phyloP scores from a whole-genome alignment of 805 yeast species.

The Suhomyces kilbournensis region DNA sequence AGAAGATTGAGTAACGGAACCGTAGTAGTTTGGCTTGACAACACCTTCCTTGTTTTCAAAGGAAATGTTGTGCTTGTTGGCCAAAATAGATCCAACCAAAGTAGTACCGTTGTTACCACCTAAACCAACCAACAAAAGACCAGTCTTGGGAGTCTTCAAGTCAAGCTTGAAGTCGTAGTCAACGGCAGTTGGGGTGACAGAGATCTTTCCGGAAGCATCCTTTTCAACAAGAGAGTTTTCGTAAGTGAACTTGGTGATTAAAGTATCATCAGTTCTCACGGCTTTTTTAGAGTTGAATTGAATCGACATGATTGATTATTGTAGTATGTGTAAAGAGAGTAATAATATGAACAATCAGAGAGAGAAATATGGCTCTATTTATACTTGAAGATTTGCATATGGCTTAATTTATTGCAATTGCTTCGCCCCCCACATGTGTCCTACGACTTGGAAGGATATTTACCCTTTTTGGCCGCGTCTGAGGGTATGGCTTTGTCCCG shows the following conservation, averaged over 20 bases:
- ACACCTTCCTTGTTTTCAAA: slow-evolving; percentile 83
- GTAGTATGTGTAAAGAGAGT: neutral
- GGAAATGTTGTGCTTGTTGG: slow-evolving; percentile 73
- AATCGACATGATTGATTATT: slow-evolving; percentile 28
- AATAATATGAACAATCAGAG: neutral
- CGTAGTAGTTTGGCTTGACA: slow-evolving; percentile 76
- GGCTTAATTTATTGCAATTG: neutral
- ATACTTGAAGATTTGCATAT: slow-evolving; percentile 5
- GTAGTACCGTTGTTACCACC: slow-evolving; percentile 98
- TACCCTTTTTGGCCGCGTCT: slow-evolving; percentile 1
- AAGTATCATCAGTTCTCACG: slow-evolving; percentile 46
- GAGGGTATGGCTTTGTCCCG: slow-evolving; percentile 8
- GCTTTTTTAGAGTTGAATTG: slow-evolving; percentile 56
- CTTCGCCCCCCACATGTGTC: neutral
- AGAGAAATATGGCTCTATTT: slow-evolving; percentile 10
- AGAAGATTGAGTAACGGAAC: slow-evolving; percentile 91
- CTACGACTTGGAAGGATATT: neutral
- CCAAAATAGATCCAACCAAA: slow-evolving; percentile 76
- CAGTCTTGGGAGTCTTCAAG: slow-evolving; percentile 76
- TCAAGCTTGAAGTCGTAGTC: slow-evolving; percentile 87
- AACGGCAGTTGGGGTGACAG: slow-evolving; percentile 66
- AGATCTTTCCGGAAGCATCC: slow-evolving; percentile 50
- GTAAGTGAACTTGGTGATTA: slow-evolving; percentile 63
- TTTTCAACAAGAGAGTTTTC: slow-evolving; percentile 72
- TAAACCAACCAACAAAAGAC: slow-evolving; percentile 86